Base-by-base conservation (phyloP, 2,329 filamentous ascomycete genomes). In the Xylariaceae sp. region DNA sequence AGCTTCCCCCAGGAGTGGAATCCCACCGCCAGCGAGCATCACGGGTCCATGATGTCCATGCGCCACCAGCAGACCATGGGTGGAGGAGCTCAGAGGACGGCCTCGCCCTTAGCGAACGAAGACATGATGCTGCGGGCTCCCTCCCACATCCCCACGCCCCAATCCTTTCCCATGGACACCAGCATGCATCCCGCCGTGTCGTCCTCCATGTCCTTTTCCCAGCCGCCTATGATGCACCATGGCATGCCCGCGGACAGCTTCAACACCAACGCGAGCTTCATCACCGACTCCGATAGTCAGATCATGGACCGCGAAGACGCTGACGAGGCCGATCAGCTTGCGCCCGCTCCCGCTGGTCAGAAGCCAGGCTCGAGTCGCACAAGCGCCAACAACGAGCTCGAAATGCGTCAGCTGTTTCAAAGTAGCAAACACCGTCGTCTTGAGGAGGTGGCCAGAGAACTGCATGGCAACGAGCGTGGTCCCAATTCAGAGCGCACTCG, bases 401-500 rank as follows among this genome's bases (percentile, higher is more conserved):
- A 92, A 66, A 84, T 92, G 78, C 80, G 87, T 39, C 85, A 89
- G 62, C 75, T 92, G 44, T 86, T 89, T 55, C 71, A 75, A n/a
- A 74, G 77, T 48, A 90, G 90, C 63, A 81, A 82, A 54, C 77
- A 83, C 54, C 82, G 87, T 31, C 77, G 70, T 30, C 69, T 92
- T 22, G 80, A 82, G 56, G 87, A 91, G 9, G 84, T 92, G 14
- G 88, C 88, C 3, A 75, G 78, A 32, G 86, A 91, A 66, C 78
- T 91, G 22, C 86, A 90, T 57, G 85, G 85, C 40, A 90, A 89
- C 58, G 88, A 92, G 64, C 78, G 87, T 46, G 89, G 87, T 0
- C 86, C 88, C 11, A 87, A 89, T 65, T 89, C 88, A 1, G 89
- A 95, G 69, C 82, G 90, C 60, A 87, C 87, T 19, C 87, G 90